A percentile compares a stretch with the other conserved stretches of the same genome.
These are phyloP conservation scores for Hapsidospora chrysogenum DNA, from an alignment of 495 filamentous ascomycete genomes.

Conservation along the genomic window DNA sequence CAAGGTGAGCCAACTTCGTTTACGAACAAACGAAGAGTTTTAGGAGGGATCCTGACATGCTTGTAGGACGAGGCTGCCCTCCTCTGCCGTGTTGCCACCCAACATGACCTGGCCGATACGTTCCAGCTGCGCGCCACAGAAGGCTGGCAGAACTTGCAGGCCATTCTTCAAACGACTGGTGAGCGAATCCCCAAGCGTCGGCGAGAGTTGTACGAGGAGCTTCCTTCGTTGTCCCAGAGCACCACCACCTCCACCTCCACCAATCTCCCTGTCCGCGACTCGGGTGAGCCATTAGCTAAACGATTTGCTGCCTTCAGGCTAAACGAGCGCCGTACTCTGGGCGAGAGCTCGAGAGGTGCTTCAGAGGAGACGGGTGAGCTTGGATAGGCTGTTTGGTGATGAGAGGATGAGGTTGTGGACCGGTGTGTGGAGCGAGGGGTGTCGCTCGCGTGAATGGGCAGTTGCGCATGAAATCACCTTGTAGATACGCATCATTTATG, in stretches of 20 bases:
- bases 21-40: too few species aligned
- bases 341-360: background rate
- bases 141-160: slow-evolving; percentile 85
- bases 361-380: too few species aligned
- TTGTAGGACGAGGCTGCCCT: slow-evolving; percentile 74
- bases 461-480: too few species aligned
- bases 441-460: too few species aligned
- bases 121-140: slow-evolving; percentile 66
- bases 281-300: slow-evolving; percentile 80
- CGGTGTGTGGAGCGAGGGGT: too few species aligned
- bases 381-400: too few species aligned
- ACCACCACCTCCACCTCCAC: slow-evolving; percentile 11
- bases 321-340: slow-evolving; percentile 25
- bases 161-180: slow-evolving; percentile 90
- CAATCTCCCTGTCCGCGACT: slow-evolving; percentile 5
- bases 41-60: too few species aligned
- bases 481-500: too few species aligned
- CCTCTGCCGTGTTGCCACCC: slow-evolving; percentile 66
- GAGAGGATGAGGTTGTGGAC: too few species aligned
- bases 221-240: slow-evolving; percentile 5
- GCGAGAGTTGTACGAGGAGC: slow-evolving; percentile 27
- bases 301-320: slow-evolving; percentile 96
- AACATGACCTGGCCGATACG: slow-evolving; percentile 59
- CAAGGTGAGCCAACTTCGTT: slow-evolving; percentile 38
- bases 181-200: slow-evolving; percentile 82